phyloP scores from a whole-genome alignment of 2,329 filamentous ascomycete species.

The Aspergillus viridinutans region DNA sequence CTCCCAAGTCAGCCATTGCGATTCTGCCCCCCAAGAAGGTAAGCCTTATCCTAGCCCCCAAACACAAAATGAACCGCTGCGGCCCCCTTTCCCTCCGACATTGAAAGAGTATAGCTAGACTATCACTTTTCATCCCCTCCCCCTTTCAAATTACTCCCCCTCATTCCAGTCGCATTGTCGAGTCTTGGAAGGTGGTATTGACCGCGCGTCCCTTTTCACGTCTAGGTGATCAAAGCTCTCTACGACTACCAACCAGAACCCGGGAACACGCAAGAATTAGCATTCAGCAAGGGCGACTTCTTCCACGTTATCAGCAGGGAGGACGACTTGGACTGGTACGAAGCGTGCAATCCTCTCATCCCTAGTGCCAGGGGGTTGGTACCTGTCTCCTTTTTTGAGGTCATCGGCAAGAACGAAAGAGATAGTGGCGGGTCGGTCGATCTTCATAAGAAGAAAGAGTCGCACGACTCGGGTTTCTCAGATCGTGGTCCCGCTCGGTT shows the following conservation, averaged over 20 bases:
- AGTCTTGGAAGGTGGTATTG: conserved; percentile 11
- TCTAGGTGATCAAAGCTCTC: conserved; percentile 89
- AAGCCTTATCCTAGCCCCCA: conserved; percentile 22
- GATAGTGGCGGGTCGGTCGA: conserved; percentile 71
- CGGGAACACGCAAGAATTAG: conserved; percentile 66
- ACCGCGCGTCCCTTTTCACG: conserved; percentile 17
- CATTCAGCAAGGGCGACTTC: conserved; percentile 93
- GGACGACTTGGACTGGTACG: conserved; percentile 94
- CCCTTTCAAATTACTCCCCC: conserved; percentile 1
- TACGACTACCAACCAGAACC: conserved; percentile 84
- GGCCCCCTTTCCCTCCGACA: background rate
- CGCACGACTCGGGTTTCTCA: conserved; percentile 89
- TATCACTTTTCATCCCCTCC: conserved; percentile 2
- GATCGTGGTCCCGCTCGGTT: conserved; percentile 46
- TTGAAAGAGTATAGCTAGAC: background rate
- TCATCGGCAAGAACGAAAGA: conserved; percentile 84
- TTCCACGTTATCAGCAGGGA: conserved; percentile 97
- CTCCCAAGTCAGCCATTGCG: conserved; percentile 78
- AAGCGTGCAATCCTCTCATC: conserved; percentile 90
- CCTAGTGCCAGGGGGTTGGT: conserved; percentile 83
- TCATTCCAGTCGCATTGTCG: conserved; percentile 3
- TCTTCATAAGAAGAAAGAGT: conserved; percentile 51
- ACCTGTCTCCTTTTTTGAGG: conserved; percentile 89
- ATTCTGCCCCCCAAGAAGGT: conserved; percentile 91
- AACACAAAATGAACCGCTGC: background rate